These are phyloP conservation scores for Syzygium syzygioides DNA, from an alignment of 441 rosid genomes.

Conservation along the genomic window DNA sequence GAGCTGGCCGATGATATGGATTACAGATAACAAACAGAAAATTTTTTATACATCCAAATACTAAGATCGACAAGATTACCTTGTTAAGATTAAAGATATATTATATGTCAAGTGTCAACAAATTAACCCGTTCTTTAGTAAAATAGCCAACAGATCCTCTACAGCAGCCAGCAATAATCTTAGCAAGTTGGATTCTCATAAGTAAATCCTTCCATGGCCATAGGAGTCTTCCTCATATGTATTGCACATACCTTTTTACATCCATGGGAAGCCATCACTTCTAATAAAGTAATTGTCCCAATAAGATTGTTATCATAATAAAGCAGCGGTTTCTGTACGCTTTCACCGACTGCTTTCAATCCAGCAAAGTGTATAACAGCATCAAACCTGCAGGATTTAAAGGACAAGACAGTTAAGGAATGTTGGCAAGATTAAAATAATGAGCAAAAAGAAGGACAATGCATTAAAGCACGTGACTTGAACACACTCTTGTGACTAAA, in stretches of 20 bases:
- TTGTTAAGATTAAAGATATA: background rate
- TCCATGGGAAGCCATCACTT: slow-evolving; percentile 78
- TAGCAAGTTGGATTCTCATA: background rate
- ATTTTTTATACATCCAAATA: background rate
- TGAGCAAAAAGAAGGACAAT: background rate
- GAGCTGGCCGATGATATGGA: background rate
- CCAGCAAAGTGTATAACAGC: slow-evolving; percentile 98
- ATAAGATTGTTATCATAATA: slow-evolving; percentile 76
- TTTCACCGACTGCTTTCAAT: slow-evolving; percentile 94
- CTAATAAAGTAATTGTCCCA: slow-evolving; percentile 75
- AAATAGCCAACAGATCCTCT: background rate
- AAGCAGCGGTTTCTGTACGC: slow-evolving; percentile 76
- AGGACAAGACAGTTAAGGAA: slow-evolving; percentile 1
- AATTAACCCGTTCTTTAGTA: background rate
- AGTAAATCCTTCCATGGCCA: background rate
- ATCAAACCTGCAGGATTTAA: slow-evolving; percentile 56
- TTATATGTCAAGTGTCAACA: background rate
- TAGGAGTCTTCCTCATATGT: background rate
- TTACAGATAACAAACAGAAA: background rate
- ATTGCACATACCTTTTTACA: slow-evolving; percentile 63
- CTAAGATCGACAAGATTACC: background rate
- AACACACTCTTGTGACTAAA: background rate
- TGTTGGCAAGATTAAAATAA: background rate
- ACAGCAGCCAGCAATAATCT: background rate
- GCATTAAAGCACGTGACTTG: background rate